Base-by-base conservation (phyloP, 129 eudicot genomes). In the Centrapalus pauciflorus region DNA sequence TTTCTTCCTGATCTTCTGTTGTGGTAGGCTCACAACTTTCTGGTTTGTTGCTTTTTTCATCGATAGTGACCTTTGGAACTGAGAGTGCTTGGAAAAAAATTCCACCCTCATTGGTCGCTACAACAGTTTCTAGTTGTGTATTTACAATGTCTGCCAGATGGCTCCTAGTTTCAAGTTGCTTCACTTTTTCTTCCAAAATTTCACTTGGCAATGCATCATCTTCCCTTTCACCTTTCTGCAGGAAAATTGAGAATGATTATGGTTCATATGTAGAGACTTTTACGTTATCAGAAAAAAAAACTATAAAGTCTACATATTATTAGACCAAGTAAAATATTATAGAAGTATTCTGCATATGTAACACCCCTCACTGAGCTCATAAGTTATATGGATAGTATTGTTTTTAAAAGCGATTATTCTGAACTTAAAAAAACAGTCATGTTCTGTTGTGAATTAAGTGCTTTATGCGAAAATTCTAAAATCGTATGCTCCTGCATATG, bases 201-300 rank as follows among this genome's bases (percentile, higher is more conserved):
- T 69, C 61, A 40, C 79, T 72, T 73, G 29, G 20, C 32, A 50
- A 11, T 54, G 48, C 68, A 55, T 49, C 28, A 28, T 65, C 81
- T 61, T 66, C 71, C 50, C 26, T 72, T 58, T 78, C 87, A 67
- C 12, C 62, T 58, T 21, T 69, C 90, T 85, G 84, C 70, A 72
- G 41, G 27, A 57, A 67, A 28, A 55, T 14, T 21, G 12, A 28
- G 13, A 23, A 48, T 48, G 54, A 23, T 48, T 48, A 7, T 24
- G n/a, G n/a, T n/a, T n/a, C n/a, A n/a, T n/a, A n/a, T n/a, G n/a
- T n/a, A n/a, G n/a, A n/a, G n/a, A n/a, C n/a, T n/a, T 28, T 37
- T 68, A 37, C 50, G 30, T 13, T 4, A 33, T 62, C 17, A 49
- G 43, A 72, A 51, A 19, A 72, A 51, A 19, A 17, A 56, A 35